Percentiles rank a stretch among this genome's conserved stretches.
Conservation (phyloP, 306 rosid species). For the Prunus padus region DNA sequence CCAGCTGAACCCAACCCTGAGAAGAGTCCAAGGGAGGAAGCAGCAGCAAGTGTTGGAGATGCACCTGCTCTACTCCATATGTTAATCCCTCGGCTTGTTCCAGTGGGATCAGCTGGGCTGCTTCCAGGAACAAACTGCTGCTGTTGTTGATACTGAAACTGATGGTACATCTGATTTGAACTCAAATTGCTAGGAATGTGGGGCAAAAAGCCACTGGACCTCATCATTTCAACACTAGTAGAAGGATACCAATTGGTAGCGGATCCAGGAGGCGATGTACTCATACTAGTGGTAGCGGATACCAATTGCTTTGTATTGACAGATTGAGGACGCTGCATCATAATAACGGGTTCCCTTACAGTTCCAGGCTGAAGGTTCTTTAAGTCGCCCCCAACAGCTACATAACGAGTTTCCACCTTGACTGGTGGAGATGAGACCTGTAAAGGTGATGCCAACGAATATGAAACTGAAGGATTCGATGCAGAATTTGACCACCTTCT, state of each 20-base stretch:
- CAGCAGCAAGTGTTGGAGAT: slow-evolving; percentile 70
- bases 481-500: slow-evolving; percentile 69
- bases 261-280: slow-evolving; percentile 73
- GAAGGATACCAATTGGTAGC: slow-evolving; percentile 68
- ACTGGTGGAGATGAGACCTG: slow-evolving; percentile 53
- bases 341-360: slow-evolving; percentile 65
- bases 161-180: slow-evolving; percentile 76
- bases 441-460: slow-evolving; percentile 60
- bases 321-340: slow-evolving; percentile 86
- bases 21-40: slow-evolving; percentile 93
- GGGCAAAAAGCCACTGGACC: slow-evolving; percentile 59
- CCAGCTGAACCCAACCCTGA: slow-evolving; percentile 74
- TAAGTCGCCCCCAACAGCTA: slow-evolving; percentile 55
- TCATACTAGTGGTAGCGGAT: slow-evolving; percentile 53
- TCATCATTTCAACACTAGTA: slow-evolving; percentile 48
- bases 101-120: slow-evolving; percentile 57
- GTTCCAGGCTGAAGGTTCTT: slow-evolving; percentile 66
- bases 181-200: slow-evolving; percentile 54
- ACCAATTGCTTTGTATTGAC: slow-evolving; percentile 52
- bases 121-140: slow-evolving; percentile 52
- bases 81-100: slow-evolving; percentile 52
- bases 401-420: slow-evolving; percentile 65
- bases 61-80: slow-evolving; percentile 63
- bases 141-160: slow-evolving; percentile 63
- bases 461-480: slow-evolving; percentile 61